These are phyloP conservation scores for Meyerozyma guilliermondii DNA, from an alignment of 1,139 yeast genomes.

Conservation along the genomic window DNA sequence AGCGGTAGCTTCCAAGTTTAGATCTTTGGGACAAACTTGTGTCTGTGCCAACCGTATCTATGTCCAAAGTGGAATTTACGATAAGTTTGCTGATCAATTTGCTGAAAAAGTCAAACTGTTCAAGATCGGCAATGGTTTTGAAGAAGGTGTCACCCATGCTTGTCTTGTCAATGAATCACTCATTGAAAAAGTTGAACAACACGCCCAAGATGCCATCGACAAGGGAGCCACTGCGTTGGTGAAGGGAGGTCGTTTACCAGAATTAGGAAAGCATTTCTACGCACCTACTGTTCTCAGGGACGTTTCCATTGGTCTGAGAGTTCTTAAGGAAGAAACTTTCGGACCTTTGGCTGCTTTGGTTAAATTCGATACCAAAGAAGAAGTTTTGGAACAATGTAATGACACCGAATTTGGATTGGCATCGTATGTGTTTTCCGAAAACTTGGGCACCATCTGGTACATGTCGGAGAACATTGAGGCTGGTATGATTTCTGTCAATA, in stretches of 20 bases:
- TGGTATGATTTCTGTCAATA: slow-evolving; percentile 82
- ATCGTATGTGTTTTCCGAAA: slow-evolving; percentile 70
- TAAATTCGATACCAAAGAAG: slow-evolving; percentile 59
- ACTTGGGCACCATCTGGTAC: slow-evolving; percentile 56
- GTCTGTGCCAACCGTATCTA: slow-evolving; percentile 76
- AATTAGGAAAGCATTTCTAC: slow-evolving; percentile 72
- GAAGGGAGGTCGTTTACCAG: slow-evolving; percentile 62
- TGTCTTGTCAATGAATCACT: slow-evolving; percentile 71
- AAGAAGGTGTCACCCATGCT: slow-evolving; percentile 66
- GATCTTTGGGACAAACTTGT: slow-evolving; percentile 79
- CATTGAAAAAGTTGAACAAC: slow-evolving; percentile 61
- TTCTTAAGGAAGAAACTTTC: slow-evolving; percentile 75
- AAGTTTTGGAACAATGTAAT: slow-evolving; percentile 68
- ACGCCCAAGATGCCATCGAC: slow-evolving; percentile 66
- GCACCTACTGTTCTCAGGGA: slow-evolving; percentile 69
- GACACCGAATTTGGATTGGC: slow-evolving; percentile 70
- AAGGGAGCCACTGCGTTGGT: slow-evolving; percentile 65
- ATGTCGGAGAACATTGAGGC: slow-evolving; percentile 67
- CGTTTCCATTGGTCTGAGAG: slow-evolving; percentile 59
- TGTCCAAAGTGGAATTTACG: slow-evolving; percentile 59
- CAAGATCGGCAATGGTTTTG: slow-evolving; percentile 72
- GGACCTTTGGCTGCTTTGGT: slow-evolving; percentile 86
- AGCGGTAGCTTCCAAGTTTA: slow-evolving; percentile 54
- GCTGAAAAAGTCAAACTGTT: slow-evolving; percentile 47
- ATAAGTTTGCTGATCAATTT: slow-evolving; percentile 48